A percentile compares a stretch with the other conserved stretches of the same genome.
These are phyloP conservation scores for Cutaneotrichosporon sp. DNA, from an alignment of 1,284 basidiomycete species.

Conservation along the genomic window DNA sequence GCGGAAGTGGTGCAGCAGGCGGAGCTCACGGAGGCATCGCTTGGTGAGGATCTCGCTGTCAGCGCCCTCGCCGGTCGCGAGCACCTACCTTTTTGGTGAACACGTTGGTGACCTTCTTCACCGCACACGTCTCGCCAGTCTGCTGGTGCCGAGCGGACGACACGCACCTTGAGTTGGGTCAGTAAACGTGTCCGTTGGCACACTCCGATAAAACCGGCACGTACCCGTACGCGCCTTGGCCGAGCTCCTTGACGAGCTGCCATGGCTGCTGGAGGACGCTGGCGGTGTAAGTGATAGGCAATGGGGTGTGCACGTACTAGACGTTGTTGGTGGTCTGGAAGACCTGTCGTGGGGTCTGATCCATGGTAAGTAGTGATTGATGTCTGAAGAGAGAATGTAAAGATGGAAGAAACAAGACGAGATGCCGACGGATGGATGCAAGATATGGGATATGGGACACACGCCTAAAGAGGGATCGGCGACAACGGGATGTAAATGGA, in stretches of 20 bases:
- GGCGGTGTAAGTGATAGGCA: background rate
- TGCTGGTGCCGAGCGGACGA: constrained; percentile 76
- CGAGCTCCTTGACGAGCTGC: constrained; percentile 89
- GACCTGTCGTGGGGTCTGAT: constrained; percentile 44
- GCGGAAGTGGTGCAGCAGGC: constrained; percentile 89
- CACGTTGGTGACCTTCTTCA: constrained; percentile 76
- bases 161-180: constrained; percentile 55
- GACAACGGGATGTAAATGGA: background rate
- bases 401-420: background rate
- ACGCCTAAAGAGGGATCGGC: background rate
- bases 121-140: constrained; percentile 79
- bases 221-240: constrained; percentile 82
- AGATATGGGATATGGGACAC: background rate
- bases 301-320: constrained; percentile 34
- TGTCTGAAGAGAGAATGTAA: background rate
- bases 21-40: constrained; percentile 87
- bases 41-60: constrained; percentile 87
- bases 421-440: too few relatives aligned
- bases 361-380: constrained; percentile 38
- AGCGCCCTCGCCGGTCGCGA: too few relatives aligned
- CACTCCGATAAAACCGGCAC: constrained; percentile 6
- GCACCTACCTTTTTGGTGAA: constrained; percentile 66
- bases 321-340: constrained; percentile 47
- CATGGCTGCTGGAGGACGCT: constrained; percentile 83
- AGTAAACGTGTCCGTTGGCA: background rate